Conservation (phyloP, 495 filamentous ascomycete genomes). For the Xylaria bambusicola region DNA sequence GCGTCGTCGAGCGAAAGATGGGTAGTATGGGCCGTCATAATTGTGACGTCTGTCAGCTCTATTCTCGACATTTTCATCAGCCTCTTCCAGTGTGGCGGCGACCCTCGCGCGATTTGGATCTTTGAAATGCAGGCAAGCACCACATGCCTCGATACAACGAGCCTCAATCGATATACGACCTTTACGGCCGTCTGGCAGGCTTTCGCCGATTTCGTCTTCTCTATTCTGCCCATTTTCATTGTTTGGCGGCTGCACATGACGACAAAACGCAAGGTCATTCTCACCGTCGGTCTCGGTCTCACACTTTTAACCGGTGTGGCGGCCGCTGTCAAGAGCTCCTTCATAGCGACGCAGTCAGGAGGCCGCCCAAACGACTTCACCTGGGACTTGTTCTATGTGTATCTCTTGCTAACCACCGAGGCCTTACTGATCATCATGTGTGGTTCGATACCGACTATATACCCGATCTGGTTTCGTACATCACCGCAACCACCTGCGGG, state of each 20-base stretch:
- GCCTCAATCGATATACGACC: background rate
- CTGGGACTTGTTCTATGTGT: background rate
- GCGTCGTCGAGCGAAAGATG: conserved; percentile 5
- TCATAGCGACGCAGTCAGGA: background rate
- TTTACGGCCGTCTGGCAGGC: conserved; percentile 3
- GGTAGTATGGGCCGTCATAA: conserved; percentile 10
- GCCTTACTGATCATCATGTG: conserved; percentile 5
- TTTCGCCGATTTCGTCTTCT: background rate
- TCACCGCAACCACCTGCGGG: background rate
- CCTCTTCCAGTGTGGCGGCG: conserved; percentile 4
- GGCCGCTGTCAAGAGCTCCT: conserved; percentile 4
- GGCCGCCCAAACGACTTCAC: background rate
- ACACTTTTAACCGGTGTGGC: background rate
- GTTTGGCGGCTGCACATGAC: conserved; percentile 5
- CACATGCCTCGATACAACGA: background rate
- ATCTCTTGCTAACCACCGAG: background rate
- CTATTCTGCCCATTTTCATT: conserved; percentile 8
- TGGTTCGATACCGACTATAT: conserved; percentile 6
- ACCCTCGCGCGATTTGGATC: background rate
- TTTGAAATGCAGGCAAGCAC: background rate
- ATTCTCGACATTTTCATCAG: conserved; percentile 7
- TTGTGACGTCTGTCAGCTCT: background rate
- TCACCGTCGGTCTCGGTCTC: conserved; percentile 1
- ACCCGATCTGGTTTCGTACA: background rate
- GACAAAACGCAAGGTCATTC: background rate